Percentiles rank a stretch among this genome's conserved stretches.
Conservation (phyloP, 2,329 filamentous ascomycete genomes). For the Aureobasidium sp. region DNA sequence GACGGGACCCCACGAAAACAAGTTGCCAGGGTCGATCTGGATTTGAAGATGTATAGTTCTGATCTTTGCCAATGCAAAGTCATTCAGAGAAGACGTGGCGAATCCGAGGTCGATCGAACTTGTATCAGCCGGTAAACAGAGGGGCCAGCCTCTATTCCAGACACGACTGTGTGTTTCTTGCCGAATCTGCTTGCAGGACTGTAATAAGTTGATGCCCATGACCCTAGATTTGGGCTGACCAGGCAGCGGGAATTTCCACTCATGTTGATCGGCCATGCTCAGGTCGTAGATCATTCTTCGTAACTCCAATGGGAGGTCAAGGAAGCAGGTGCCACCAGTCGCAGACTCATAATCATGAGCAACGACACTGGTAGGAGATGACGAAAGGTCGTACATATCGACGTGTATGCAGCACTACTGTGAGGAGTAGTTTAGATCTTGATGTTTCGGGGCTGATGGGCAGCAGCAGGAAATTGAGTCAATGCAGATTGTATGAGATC, state of each 20-base stretch:
- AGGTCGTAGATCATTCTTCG: not conserved
- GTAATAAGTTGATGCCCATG: not conserved
- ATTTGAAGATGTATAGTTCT: not conserved
- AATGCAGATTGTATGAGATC: not conserved
- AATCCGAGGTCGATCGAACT: not conserved
- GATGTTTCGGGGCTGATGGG: not conserved
- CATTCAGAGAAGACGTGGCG: not conserved
- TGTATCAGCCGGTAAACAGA: not conserved
- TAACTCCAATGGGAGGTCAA: not conserved
- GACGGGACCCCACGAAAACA: no score
- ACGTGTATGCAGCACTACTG: not conserved
- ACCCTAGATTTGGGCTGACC: not conserved
- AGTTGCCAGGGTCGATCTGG: not conserved
- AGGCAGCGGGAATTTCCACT: not conserved
- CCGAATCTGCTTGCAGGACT: not conserved
- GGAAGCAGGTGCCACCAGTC: not conserved
- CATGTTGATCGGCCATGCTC: not conserved
- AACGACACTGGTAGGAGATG: not conserved
- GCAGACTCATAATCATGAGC: not conserved
- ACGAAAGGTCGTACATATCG: not conserved
- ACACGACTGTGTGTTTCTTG: not conserved
- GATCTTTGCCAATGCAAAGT: not conserved
- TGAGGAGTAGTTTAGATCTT: not conserved
- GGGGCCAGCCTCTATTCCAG: rapidly evolving
- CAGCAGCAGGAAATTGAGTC: rapidly evolving